Percentiles rank a stretch among this genome's conserved stretches.
These are phyloP conservation scores for Grifola frondosa DNA, from an alignment of 1,284 basidiomycete genomes.

Conservation along the genomic window DNA sequence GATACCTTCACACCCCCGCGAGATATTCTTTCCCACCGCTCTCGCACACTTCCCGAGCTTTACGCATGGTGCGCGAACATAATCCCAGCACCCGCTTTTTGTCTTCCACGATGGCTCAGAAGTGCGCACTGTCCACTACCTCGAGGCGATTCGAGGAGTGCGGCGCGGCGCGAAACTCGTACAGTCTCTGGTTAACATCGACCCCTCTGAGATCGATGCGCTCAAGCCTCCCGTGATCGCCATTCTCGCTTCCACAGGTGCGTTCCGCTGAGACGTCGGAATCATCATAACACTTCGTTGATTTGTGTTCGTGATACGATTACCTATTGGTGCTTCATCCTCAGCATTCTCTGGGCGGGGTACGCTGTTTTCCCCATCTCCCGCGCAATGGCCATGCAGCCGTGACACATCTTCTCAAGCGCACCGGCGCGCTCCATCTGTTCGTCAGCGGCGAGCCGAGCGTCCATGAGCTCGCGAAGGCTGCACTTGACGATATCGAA, in stretches of 20 bases:
- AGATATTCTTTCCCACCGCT: no score
- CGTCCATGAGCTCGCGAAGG: not conserved
- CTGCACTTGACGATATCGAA: no score
- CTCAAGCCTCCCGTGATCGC: slow-evolving; percentile 9
- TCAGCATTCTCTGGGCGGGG: slow-evolving; percentile 33
- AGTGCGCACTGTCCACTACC: slow-evolving; percentile 10
- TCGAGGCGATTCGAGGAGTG: slow-evolving; percentile 5
- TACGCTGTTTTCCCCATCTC: slow-evolving; percentile 25
- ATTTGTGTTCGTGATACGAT: slow-evolving; percentile 27
- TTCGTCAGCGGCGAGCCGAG: not conserved
- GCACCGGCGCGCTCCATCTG: not conserved
- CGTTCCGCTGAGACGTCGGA: not conserved
- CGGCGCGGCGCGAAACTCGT: slow-evolving; percentile 14
- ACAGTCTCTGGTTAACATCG: slow-evolving; percentile 6
- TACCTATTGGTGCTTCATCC: slow-evolving; percentile 28
- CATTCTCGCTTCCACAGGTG: slow-evolving; percentile 20
- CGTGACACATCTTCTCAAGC: slow-evolving; percentile 8
- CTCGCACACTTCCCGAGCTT: slow-evolving; percentile 34
- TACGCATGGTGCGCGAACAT: slow-evolving; percentile 35
- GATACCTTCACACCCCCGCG: no score
- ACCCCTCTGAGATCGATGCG: not conserved
- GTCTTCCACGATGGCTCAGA: slow-evolving; percentile 20
- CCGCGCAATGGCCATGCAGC: slow-evolving; percentile 19
- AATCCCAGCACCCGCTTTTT: slow-evolving; percentile 36
- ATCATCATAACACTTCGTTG: not conserved